Conservation (phyloP, 1,284 basidiomycete genomes). For the Heimioporus retisporus region DNA sequence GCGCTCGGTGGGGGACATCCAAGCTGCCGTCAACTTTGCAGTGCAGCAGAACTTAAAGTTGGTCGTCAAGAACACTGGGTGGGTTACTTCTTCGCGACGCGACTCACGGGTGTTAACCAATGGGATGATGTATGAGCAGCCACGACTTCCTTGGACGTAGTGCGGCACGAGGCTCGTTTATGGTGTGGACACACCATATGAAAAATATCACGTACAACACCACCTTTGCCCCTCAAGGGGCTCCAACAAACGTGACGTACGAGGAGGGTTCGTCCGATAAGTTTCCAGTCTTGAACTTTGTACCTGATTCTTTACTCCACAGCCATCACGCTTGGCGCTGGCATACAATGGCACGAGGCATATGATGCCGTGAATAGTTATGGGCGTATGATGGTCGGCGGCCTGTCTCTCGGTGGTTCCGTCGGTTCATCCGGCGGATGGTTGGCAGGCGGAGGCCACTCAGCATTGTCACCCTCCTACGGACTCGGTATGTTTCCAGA, state of each 20-base stretch:
- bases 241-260: slow-evolving; percentile 25
- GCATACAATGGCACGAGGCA: no score
- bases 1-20: no score
- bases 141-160: slow-evolving; percentile 54
- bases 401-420: slow-evolving; percentile 39
- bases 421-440: slow-evolving; percentile 33
- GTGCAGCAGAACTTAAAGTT: slow-evolving; percentile 52
- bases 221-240: slow-evolving; percentile 45
- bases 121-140: slow-evolving; percentile 15
- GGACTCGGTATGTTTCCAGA: slow-evolving; percentile 1
- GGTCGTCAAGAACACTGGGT: slow-evolving; percentile 63
- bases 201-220: slow-evolving; percentile 45
- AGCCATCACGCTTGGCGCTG: no score
- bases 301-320: no score
- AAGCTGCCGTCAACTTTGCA: slow-evolving; percentile 44
- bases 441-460: background rate
- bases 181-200: slow-evolving; percentile 54
- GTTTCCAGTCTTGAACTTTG: no score
- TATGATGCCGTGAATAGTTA: slow-evolving; percentile 44
- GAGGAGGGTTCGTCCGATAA: slow-evolving; percentile 2
- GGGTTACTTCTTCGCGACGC: slow-evolving; percentile 14
- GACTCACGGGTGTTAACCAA: background rate
- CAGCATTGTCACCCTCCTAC: slow-evolving; percentile 41
- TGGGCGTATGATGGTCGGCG: slow-evolving; percentile 50
- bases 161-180: slow-evolving; percentile 46